Conservation (phyloP, 2,329 filamentous ascomycete genomes). For the Neonectria punicea region DNA sequence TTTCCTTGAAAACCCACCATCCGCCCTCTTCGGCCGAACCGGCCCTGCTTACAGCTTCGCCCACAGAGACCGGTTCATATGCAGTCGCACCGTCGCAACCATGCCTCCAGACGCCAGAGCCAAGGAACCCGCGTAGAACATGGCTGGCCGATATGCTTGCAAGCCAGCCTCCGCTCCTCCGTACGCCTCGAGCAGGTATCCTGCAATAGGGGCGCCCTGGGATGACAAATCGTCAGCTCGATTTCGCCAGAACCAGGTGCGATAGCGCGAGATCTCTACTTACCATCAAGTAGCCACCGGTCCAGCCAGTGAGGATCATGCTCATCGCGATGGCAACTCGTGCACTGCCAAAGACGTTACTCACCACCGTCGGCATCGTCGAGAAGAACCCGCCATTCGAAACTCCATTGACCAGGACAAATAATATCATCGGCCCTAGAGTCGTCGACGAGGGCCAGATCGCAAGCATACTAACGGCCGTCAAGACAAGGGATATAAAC, state of each 20-base stretch:
- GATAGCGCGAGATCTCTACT: conserved; percentile 31
- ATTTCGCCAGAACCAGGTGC: background rate
- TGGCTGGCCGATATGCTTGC: conserved; percentile 65
- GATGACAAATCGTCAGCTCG: conserved; percentile 23
- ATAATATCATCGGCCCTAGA: conserved; percentile 63
- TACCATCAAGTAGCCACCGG: conserved; percentile 68
- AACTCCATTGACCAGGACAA: conserved; percentile 67
- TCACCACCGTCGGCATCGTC: conserved; percentile 70
- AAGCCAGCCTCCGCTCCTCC: conserved; percentile 61
- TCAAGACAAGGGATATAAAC: conserved; percentile 60
- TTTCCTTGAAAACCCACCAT: conserved; percentile 15
- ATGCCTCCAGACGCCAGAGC: conserved; percentile 57
- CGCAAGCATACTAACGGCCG: conserved; percentile 65
- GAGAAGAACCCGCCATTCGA: conserved; percentile 71
- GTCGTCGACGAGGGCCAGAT: conserved; percentile 68
- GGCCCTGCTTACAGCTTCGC: conserved; percentile 37
- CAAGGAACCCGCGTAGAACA: conserved; percentile 68
- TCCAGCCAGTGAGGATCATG: conserved; percentile 70
- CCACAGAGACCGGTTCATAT: conserved; percentile 50
- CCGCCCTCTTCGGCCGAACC: background rate
- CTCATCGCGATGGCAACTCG: conserved; percentile 66
- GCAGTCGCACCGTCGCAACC: conserved; percentile 56
- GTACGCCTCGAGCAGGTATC: conserved; percentile 65
- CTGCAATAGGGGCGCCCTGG: conserved; percentile 66
- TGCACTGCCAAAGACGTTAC: conserved; percentile 65